phyloP scores from a whole-genome alignment of 1,284 basidiomycete genomes.

The Trichosporon sp. region DNA sequence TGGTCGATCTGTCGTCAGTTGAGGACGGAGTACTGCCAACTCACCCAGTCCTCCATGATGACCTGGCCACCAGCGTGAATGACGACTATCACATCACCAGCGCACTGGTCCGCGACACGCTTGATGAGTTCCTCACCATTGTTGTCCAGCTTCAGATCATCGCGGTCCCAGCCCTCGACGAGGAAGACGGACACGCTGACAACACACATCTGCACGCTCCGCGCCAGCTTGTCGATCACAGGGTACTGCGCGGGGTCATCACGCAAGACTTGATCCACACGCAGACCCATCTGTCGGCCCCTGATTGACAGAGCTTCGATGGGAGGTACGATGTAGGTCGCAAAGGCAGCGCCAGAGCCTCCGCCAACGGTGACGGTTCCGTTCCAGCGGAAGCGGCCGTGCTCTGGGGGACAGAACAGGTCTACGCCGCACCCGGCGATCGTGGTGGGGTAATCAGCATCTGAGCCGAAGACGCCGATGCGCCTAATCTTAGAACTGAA shows the following conservation, averaged over 20 bases:
- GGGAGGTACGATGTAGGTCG: slow-evolving; percentile 43
- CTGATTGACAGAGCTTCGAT: slow-evolving; percentile 42
- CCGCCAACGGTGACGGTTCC: slow-evolving; percentile 45
- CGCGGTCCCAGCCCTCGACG: slow-evolving; percentile 47
- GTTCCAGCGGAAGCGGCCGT: slow-evolving; percentile 40
- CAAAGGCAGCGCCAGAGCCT: slow-evolving; percentile 41
- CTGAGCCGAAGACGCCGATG: slow-evolving; percentile 42
- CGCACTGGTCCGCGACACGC: slow-evolving; percentile 60
- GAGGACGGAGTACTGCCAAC: slow-evolving; percentile 6
- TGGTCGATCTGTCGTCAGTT: slow-evolving; percentile 40
- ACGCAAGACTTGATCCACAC: slow-evolving; percentile 39
- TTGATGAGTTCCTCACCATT: slow-evolving; percentile 60
- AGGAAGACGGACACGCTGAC: slow-evolving; percentile 49
- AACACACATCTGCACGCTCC: slow-evolving; percentile 46
- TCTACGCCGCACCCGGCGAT: slow-evolving; percentile 40
- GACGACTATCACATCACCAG: slow-evolving; percentile 68
- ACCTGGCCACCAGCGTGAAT: slow-evolving; percentile 58
- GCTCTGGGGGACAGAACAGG: slow-evolving; percentile 35
- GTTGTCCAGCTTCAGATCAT: slow-evolving; percentile 41
- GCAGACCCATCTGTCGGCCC: slow-evolving; percentile 27
- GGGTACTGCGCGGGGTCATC: slow-evolving; percentile 33
- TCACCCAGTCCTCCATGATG: slow-evolving; percentile 38
- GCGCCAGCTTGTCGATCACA: slow-evolving; percentile 31
- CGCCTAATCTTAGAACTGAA: slow-evolving; percentile 25
- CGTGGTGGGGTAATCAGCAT: slow-evolving; percentile 39